Conservation (phyloP, 2,329 filamentous ascomycete genomes). For the Exophiala calicioides region DNA sequence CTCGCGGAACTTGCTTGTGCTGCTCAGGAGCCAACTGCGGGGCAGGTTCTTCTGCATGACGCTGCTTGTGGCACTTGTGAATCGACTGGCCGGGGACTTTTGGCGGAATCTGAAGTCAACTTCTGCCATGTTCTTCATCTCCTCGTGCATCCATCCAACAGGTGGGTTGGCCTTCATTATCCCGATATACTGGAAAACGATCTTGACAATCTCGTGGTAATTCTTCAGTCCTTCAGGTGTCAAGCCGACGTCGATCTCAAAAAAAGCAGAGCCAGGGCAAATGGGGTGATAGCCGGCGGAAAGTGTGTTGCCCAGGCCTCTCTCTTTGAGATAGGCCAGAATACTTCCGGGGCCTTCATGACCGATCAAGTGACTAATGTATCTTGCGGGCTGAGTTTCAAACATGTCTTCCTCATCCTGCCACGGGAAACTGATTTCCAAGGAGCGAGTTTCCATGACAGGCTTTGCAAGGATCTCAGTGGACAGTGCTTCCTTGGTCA, state of each 20-base stretch:
- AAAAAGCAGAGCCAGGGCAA: conserved; percentile 78
- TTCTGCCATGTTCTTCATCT: conserved; percentile 85
- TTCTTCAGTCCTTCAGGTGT: conserved; percentile 83
- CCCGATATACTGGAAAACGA: conserved; percentile 87
- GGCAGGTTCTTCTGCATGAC: conserved; percentile 91
- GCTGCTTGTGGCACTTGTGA: conserved; percentile 79
- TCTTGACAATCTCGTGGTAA: conserved; percentile 78
- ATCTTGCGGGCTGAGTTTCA: conserved; percentile 79
- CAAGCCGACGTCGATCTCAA: conserved; percentile 75
- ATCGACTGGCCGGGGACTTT: conserved; percentile 84
- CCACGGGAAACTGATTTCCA: conserved; percentile 82
- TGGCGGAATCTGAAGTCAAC: conserved; percentile 95
- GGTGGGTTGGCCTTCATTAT: conserved; percentile 78
- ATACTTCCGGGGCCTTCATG: conserved; percentile 93
- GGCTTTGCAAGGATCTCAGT: conserved; percentile 85
- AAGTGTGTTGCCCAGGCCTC: conserved; percentile 84
- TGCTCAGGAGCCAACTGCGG: conserved; percentile 84
- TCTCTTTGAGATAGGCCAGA: conserved; percentile 83
- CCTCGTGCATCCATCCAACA: conserved; percentile 90
- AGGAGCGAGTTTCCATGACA: conserved; percentile 79
- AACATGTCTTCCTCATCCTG: conserved; percentile 79
- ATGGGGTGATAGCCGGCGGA: conserved; percentile 74
- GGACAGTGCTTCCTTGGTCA: conserved; percentile 59
- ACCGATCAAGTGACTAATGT: conserved; percentile 84
- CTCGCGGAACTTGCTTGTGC: conserved; percentile 70